Percentiles rank a stretch among this genome's conserved stretches.
Conservation (phyloP, 768 basidiomycete species). For the Pholiota molesta region DNA sequence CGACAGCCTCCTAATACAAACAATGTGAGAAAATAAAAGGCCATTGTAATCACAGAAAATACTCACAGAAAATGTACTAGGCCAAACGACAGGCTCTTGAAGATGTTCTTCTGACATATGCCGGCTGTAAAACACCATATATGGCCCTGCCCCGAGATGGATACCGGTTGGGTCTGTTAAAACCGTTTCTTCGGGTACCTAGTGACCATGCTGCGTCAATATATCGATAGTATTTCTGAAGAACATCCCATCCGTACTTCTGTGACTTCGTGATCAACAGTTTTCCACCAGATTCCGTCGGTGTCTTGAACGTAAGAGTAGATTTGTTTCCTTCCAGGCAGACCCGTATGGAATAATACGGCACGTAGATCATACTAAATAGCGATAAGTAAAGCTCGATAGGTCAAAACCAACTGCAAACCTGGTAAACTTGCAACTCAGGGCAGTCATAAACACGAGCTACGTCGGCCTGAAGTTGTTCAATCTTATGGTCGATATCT, state of each 20-base stretch:
- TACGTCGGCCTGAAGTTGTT: slow-evolving; percentile 45
- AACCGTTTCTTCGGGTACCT: slow-evolving; percentile 76
- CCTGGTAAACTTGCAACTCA: slow-evolving; percentile 65
- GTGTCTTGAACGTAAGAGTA: slow-evolving; percentile 75
- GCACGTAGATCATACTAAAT: slow-evolving; percentile 78
- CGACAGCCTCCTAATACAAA: slow-evolving; percentile 33
- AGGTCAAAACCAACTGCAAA: slow-evolving; percentile 27
- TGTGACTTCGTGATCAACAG: slow-evolving; percentile 67
- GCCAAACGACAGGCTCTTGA: slow-evolving; percentile 40
- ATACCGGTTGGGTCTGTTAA: slow-evolving; percentile 71
- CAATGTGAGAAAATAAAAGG: background rate
- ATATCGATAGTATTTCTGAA: too few species aligned
- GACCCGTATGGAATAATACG: slow-evolving; percentile 77
- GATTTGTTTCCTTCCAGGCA: slow-evolving; percentile 75
- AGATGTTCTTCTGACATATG: slow-evolving; percentile 39
- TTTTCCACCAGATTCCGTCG: slow-evolving; percentile 80
- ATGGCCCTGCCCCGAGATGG: slow-evolving; percentile 78
- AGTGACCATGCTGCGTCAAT: background rate
- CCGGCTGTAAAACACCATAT: slow-evolving; percentile 71
- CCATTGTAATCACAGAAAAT: background rate
- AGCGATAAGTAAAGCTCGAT: background rate
- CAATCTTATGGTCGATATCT: slow-evolving; percentile 59
- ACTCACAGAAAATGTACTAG: slow-evolving; percentile 37
- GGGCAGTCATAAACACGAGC: slow-evolving; percentile 59
- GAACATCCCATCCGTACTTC: slow-evolving; percentile 44